A percentile compares a stretch with the other conserved stretches of the same genome.
Evolutionary conservation across 306 rosid genomes (phyloP).

Genomic region (Lupinus albus): DNA sequence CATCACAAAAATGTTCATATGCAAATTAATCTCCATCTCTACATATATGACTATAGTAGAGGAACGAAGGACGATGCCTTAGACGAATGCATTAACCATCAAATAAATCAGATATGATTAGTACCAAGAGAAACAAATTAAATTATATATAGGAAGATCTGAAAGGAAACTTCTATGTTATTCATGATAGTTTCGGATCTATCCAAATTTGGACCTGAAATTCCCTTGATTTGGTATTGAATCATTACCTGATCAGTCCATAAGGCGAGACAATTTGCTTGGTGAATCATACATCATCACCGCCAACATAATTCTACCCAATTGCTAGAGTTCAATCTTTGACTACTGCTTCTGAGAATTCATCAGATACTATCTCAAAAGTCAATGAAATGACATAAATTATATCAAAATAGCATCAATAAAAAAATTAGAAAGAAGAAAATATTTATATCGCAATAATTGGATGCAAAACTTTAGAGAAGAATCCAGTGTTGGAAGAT

Average conservation of each 20-base stretch:
- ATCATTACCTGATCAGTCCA: slow-evolving; percentile 36
- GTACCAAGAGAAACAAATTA: too few species aligned
- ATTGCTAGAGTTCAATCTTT: background rate
- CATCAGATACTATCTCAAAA: slow-evolving; percentile 21
- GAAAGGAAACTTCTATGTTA: background rate
- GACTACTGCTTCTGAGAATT: slow-evolving; percentile 37
- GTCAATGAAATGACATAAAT: slow-evolving; percentile 21
- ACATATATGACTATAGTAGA: background rate
- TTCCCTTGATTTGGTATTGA: slow-evolving; percentile 26
- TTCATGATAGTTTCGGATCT: slow-evolving; percentile 12
- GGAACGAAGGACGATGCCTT: background rate
- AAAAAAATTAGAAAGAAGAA: background rate
- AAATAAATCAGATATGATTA: background rate
- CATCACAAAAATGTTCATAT: slow-evolving; percentile 30
- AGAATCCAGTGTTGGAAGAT: slow-evolving; percentile 30
- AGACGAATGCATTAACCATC: background rate
- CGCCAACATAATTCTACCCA: slow-evolving; percentile 27
- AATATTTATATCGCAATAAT: background rate
- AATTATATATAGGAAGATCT: slow-evolving; percentile 43
- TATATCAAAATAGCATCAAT: background rate
- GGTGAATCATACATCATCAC: slow-evolving; percentile 5
- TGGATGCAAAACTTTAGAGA: background rate
- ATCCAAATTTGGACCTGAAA: background rate
- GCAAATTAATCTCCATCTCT: slow-evolving; percentile 30
- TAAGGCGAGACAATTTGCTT: slow-evolving; percentile 7